A percentile compares a stretch with the other conserved stretches of the same genome.
Evolutionary conservation across 2,329 filamentous ascomycete species (phyloP).

Genomic region (Cladosporium sp.): DNA sequence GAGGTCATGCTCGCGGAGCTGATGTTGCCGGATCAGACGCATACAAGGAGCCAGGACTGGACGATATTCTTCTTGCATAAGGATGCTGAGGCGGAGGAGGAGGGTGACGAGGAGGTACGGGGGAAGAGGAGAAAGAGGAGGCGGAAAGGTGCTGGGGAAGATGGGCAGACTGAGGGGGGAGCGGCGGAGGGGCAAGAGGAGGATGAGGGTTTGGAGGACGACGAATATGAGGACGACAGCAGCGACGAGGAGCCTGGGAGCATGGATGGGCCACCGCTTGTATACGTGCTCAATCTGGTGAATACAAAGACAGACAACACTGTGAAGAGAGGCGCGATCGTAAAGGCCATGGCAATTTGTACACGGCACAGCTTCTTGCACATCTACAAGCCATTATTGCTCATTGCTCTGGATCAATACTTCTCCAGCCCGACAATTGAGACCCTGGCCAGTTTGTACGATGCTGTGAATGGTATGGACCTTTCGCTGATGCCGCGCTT

Average conservation of each 20-base stretch:
- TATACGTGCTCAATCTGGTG: conserved; percentile 95
- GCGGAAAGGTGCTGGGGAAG: conserved; percentile 42
- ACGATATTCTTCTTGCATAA: conserved; percentile 99
- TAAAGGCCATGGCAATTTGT: conserved; percentile 99
- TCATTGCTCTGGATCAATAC: conserved; percentile 93
- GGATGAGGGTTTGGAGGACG: conserved; percentile 47
- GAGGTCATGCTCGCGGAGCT: conserved; percentile 98
- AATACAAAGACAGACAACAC: conserved; percentile 97
- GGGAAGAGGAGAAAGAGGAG: conserved; percentile 47
- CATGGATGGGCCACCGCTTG: conserved; percentile 82
- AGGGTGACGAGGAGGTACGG: conserved; percentile 62
- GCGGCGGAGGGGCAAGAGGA: conserved; percentile 44
- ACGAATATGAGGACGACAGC: conserved; percentile 42
- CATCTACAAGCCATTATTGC: conserved; percentile 94
- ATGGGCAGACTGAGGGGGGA: conserved; percentile 49
- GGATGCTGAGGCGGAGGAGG: conserved; percentile 82
- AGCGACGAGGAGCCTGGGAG: conserved; percentile 54
- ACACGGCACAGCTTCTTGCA: conserved; percentile 96
- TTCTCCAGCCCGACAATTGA: conserved; percentile 88
- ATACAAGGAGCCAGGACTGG: conserved; percentile 95
- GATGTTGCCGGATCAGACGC: conserved; percentile 96
- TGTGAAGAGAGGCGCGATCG: conserved; percentile 86
- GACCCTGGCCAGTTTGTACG: conserved; percentile 83
- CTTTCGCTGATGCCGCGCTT: conserved; percentile 87
- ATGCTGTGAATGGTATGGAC: conserved; percentile 95